Percentiles rank a stretch among this genome's conserved stretches.
Evolutionary conservation across 108 stramenopile genomes (phyloP).

Genomic region (Cyclostephanos invisitatus): DNA sequence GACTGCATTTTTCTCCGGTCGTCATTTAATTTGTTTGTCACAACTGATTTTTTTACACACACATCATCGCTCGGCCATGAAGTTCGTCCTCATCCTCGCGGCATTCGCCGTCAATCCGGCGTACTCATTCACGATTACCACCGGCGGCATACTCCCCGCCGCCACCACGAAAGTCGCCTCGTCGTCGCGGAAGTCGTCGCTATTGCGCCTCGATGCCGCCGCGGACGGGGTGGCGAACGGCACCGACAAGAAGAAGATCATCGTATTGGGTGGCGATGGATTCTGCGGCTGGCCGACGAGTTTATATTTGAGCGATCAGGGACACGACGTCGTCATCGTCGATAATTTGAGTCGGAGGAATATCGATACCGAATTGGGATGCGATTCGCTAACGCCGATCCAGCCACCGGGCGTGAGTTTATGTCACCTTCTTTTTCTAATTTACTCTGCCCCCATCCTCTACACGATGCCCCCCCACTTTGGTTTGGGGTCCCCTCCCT

Average conservation of each 20-base stretch:
- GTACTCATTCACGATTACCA: constrained; percentile 31
- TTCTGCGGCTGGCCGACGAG: constrained; percentile 99
- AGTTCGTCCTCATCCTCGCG: constrained; percentile 39
- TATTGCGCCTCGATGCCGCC: constrained; percentile 12
- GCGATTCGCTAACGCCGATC: constrained; percentile 95
- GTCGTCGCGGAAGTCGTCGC: not conserved
- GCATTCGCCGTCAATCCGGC: constrained; percentile 20
- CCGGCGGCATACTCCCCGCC: not conserved
- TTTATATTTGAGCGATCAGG: constrained; percentile 88
- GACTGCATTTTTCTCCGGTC: too few relatives aligned
- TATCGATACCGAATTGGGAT: constrained; percentile 93
- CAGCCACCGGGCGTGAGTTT: constrained; percentile 72
- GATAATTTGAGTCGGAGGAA: constrained; percentile 94
- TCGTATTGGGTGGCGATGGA: constrained; percentile 94
- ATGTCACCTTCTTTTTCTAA: too few relatives aligned
- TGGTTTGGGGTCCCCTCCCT: too few relatives aligned
- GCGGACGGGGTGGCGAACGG: constrained; percentile 17
- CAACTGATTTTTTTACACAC: too few relatives aligned
- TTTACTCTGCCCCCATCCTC: too few relatives aligned
- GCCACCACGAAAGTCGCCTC: constrained; percentile 1
- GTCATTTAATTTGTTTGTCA: too few relatives aligned
- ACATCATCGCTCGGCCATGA: constrained; percentile 18
- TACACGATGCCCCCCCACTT: too few relatives aligned
- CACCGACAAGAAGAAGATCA: constrained; percentile 81
- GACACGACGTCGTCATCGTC: constrained; percentile 91